Conservation (phyloP, 306 rosid genomes). For the Trichosanthes cucumerina region DNA sequence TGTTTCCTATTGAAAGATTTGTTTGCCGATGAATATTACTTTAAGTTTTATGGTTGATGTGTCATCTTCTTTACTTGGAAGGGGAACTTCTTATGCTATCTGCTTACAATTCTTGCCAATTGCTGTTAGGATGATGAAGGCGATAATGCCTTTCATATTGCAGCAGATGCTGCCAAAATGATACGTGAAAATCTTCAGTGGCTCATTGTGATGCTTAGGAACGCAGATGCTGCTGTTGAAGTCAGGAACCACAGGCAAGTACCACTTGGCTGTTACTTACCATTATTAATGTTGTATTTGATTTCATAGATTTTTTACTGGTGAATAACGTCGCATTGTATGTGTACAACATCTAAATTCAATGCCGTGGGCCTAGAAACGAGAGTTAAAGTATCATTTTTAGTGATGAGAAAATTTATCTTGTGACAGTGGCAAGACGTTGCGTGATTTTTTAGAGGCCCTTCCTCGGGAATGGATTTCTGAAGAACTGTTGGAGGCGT, state of each 20-base stretch:
- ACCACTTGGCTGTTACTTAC: neutral
- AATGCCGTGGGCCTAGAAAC: neutral
- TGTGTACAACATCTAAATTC: neutral
- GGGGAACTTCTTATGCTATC: conserved; percentile 8
- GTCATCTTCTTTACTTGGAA: neutral
- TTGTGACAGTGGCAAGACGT: conserved; percentile 74
- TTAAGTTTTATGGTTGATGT: neutral
- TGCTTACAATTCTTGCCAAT: conserved; percentile 15
- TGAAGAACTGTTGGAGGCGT: conserved; percentile 94
- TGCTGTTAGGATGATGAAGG: conserved; percentile 83
- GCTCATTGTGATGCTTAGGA: conserved; percentile 81
- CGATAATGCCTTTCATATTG: conserved; percentile 91
- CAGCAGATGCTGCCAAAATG: conserved; percentile 93
- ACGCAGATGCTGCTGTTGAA: conserved; percentile 77
- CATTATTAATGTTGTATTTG: neutral
- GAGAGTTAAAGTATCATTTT: neutral
- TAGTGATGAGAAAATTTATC: conserved; percentile 2
- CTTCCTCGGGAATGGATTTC: conserved; percentile 95
- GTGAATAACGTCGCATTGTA: neutral
- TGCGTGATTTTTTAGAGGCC: conserved; percentile 80
- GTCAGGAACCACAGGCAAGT: conserved; percentile 89
- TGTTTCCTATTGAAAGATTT: neutral
- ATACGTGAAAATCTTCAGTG: conserved; percentile 93
- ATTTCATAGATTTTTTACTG: neutral
- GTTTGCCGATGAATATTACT: neutral